These are phyloP conservation scores for Lactarius pseudohatsudake DNA, from an alignment of 768 basidiomycete species.

Conservation along the genomic window DNA sequence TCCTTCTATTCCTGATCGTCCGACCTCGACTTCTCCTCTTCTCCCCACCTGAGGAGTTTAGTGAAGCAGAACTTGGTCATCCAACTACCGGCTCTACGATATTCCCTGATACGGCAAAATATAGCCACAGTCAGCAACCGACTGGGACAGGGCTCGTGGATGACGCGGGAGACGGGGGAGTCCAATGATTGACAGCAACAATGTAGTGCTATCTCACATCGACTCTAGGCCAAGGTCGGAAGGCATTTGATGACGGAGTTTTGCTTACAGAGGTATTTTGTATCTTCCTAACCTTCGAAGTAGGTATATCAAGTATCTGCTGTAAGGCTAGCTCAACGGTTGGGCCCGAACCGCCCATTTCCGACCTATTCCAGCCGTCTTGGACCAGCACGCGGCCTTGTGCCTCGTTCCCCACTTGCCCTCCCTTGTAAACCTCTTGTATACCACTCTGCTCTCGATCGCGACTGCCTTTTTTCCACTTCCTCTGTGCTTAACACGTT, in stretches of 20 bases:
- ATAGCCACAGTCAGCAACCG: neutral
- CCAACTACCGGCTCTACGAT: neutral
- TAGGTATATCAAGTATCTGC: neutral
- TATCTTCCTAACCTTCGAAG: neutral
- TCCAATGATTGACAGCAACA: neutral
- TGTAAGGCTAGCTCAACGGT: neutral
- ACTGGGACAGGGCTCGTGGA: neutral
- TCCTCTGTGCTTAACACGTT: no score
- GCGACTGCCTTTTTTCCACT: no score
- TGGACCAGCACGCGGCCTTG: neutral
- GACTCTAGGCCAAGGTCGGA: slow-evolving; percentile 7
- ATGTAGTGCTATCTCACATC: neutral
- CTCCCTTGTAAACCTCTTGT: no score
- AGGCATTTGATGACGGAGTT: slow-evolving; percentile 1
- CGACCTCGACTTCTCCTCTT: slow-evolving; percentile 41
- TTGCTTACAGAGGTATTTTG: neutral
- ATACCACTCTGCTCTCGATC: no score
- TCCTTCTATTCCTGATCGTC: slow-evolving; percentile 40
- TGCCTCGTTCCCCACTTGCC: no score
- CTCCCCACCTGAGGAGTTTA: neutral
- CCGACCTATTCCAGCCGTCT: neutral
- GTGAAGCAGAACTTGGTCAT: neutral
- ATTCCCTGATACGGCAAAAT: neutral
- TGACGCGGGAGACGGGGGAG: neutral
- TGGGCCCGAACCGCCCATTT: neutral